A percentile compares a stretch with the other conserved stretches of the same genome.
phyloP scores from a whole-genome alignment of 2,329 filamentous ascomycete genomes.

The Fusarium setosum region DNA sequence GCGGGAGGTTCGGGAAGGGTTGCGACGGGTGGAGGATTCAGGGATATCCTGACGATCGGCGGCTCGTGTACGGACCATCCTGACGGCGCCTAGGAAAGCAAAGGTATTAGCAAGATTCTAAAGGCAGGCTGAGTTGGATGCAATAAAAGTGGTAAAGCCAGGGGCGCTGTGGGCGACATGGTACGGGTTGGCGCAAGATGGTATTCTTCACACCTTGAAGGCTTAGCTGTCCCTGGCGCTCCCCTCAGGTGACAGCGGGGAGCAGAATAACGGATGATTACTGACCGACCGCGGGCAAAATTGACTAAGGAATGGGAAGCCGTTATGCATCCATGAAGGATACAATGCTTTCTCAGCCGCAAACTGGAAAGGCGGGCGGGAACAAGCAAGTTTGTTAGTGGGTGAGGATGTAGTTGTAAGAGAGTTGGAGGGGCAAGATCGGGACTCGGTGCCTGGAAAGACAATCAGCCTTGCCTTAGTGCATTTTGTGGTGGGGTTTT shows the following conservation, averaged over 20 bases:
- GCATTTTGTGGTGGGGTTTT: not conserved
- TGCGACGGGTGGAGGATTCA: slow-evolving; percentile 34
- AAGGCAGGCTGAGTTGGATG: fast-evolving
- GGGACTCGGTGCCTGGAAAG: slow-evolving; percentile 25
- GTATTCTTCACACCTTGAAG: slow-evolving; percentile 28
- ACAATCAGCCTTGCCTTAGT: slow-evolving; percentile 36
- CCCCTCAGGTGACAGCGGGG: not conserved
- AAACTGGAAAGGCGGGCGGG: not conserved
- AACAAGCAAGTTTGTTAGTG: slow-evolving; percentile 6
- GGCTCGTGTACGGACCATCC: slow-evolving; percentile 46
- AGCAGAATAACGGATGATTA: not conserved
- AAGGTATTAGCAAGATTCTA: slow-evolving; percentile 12
- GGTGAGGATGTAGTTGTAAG: slow-evolving; percentile 32
- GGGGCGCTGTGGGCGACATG: not conserved
- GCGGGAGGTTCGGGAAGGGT: slow-evolving; percentile 34
- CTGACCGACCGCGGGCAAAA: not conserved
- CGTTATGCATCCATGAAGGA: not conserved
- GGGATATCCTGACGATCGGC: slow-evolving; percentile 23
- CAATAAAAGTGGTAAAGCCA: not conserved
- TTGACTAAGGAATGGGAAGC: not conserved
- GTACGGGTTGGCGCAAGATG: slow-evolving; percentile 22
- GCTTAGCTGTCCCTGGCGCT: slow-evolving; percentile 1
- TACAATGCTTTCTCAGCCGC: not conserved
- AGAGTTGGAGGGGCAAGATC: slow-evolving; percentile 40
- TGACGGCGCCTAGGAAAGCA: slow-evolving; percentile 6